Conservation (phyloP, 2,329 filamentous ascomycete genomes). For the Trichoderma simmonsii region DNA sequence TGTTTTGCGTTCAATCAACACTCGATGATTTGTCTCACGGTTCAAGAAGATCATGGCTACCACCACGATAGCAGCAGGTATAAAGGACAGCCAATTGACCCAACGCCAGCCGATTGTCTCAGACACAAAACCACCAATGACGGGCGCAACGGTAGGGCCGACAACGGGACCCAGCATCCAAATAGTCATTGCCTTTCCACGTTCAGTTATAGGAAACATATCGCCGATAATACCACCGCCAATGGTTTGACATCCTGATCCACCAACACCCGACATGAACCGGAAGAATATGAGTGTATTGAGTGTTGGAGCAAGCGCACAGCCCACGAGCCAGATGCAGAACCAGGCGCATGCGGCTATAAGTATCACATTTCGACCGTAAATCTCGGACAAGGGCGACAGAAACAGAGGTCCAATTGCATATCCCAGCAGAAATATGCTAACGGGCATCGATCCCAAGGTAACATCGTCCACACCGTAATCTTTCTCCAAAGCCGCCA, state of each 20-base stretch:
- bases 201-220: constrained; percentile 45
- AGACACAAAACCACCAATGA: constrained; percentile 50
- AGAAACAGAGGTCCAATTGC: constrained; percentile 50
- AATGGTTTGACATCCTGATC: constrained; percentile 52
- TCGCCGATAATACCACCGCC: constrained; percentile 55
- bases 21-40: constrained; percentile 4
- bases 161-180: constrained; percentile 58
- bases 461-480: constrained; percentile 1
- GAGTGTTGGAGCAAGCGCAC: constrained; percentile 56
- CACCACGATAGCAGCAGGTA: constrained; percentile 25
- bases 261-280: constrained; percentile 58
- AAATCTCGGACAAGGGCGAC: constrained; percentile 61
- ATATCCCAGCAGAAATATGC: constrained; percentile 10
- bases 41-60: constrained; percentile 4
- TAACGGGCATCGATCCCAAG: background rate
- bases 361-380: constrained; percentile 58
- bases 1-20: constrained; percentile 3
- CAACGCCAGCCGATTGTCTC: constrained; percentile 52
- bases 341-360: constrained; percentile 58
- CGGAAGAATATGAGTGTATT: constrained; percentile 56
- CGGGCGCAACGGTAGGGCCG: constrained; percentile 48
- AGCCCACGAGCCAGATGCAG: constrained; percentile 61
- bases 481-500: background rate
- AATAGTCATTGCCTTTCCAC: constrained; percentile 49
- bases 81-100: constrained; percentile 38